Evolutionary conservation across 2,329 filamentous ascomycete genomes (phyloP).

Genomic region (Coniochaeta pulveracea): DNA sequence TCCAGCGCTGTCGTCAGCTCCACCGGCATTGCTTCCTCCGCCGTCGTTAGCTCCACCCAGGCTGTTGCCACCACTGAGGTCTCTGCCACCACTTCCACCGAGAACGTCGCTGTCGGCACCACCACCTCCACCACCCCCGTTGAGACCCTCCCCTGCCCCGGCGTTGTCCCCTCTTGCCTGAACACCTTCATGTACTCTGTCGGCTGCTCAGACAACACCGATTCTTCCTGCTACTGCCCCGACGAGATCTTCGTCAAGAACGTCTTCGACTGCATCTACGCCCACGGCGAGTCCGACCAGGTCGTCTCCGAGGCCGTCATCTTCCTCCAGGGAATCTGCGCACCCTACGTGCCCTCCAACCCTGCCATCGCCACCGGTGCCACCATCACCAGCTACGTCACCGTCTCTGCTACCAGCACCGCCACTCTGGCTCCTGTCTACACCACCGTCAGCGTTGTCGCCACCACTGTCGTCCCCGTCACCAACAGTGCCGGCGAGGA

Average conservation of each 20-base stretch:
- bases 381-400: slow-evolving; percentile 48
- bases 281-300: slow-evolving; percentile 57
- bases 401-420: slow-evolving; percentile 31
- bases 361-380: slow-evolving; percentile 75
- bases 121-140: slow-evolving; percentile 23
- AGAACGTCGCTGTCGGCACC: slow-evolving; percentile 7
- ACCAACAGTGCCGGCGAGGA: slow-evolving; percentile 31
- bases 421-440: slow-evolving; percentile 21
- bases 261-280: slow-evolving; percentile 71
- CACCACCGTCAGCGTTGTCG: slow-evolving; percentile 35
- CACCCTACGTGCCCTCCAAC: slow-evolving; percentile 60
- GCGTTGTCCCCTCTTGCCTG: slow-evolving; percentile 74
- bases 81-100: slow-evolving; percentile 3
- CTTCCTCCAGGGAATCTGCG: slow-evolving; percentile 90
- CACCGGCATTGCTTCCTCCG: slow-evolving; percentile 9
- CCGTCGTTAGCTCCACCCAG: slow-evolving; percentile 6
- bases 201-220: slow-evolving; percentile 74
- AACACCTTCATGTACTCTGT: slow-evolving; percentile 77
- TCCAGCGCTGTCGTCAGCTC: slow-evolving; percentile 18
- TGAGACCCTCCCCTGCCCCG: slow-evolving; percentile 47
- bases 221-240: slow-evolving; percentile 79
- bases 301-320: slow-evolving; percentile 61
- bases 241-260: slow-evolving; percentile 62
- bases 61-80: slow-evolving; percentile 8
- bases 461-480: slow-evolving; percentile 40